A percentile compares a stretch with the other conserved stretches of the same genome.
These are phyloP conservation scores for Dendrostoma leiphaemia DNA, from an alignment of 2,329 filamentous ascomycete species.

Conservation along the genomic window DNA sequence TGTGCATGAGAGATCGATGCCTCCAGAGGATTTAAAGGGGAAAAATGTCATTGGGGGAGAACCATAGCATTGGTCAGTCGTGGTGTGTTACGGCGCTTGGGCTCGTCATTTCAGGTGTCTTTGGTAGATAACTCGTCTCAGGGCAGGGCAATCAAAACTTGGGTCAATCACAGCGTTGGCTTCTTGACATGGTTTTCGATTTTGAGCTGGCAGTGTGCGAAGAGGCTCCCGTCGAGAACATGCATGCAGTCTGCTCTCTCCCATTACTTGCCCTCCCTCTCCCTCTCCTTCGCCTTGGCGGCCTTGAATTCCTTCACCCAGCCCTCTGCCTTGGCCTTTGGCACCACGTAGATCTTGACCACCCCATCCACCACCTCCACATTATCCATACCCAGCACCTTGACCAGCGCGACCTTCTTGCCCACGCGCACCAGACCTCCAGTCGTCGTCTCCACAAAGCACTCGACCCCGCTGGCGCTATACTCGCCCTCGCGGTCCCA, in stretches of 20 bases:
- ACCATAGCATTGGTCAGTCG: neutral
- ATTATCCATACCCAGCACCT: slow-evolving; percentile 72
- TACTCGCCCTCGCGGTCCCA: slow-evolving; percentile 78
- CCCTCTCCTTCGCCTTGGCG: slow-evolving; percentile 57
- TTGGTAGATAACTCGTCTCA: neutral
- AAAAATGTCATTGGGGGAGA: neutral
- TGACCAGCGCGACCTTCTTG: slow-evolving; percentile 75
- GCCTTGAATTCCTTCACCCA: slow-evolving; percentile 87
- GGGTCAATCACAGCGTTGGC: too few relatives aligned
- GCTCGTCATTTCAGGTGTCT: neutral
- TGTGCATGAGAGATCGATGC: neutral
- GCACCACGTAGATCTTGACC: slow-evolving; percentile 79
- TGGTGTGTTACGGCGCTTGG: neutral
- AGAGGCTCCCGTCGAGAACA: too few relatives aligned
- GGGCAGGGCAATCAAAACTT: neutral
- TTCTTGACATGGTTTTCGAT: too few relatives aligned
- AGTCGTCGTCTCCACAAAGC: slow-evolving; percentile 79
- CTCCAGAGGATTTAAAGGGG: neutral
- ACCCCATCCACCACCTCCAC: slow-evolving; percentile 87
- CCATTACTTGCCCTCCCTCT: slow-evolving; percentile 22
- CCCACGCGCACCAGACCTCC: slow-evolving; percentile 88
- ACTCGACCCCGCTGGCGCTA: slow-evolving; percentile 66
- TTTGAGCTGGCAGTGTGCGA: too few relatives aligned
- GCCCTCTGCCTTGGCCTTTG: slow-evolving; percentile 62
- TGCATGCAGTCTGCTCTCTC: too few relatives aligned